A percentile compares a stretch with the other conserved stretches of the same genome.
Conservation (phyloP, 768 basidiomycete species). For the Rhizopogon sp. region DNA sequence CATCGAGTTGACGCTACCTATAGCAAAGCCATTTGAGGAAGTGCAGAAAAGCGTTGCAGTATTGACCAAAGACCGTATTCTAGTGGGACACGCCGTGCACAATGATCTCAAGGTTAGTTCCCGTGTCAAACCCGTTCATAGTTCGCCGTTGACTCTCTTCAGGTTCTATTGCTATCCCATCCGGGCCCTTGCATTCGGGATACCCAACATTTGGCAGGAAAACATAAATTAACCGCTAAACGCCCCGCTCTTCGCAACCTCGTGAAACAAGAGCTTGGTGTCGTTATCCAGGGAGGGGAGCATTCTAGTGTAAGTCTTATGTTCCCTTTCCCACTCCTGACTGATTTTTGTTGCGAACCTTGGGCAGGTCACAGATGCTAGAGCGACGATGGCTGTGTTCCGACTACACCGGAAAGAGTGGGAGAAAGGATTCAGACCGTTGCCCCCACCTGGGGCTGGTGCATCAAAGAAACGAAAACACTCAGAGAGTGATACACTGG, state of each 20-base stretch:
- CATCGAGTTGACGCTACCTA: neutral
- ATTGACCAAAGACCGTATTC: slow-evolving; percentile 68
- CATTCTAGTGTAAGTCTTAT: slow-evolving; percentile 74
- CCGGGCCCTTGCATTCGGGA: slow-evolving; percentile 61
- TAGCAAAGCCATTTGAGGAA: slow-evolving; percentile 74
- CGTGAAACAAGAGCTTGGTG: slow-evolving; percentile 70
- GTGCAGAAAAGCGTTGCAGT: slow-evolving; percentile 77
- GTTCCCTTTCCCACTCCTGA: neutral
- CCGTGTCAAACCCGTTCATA: neutral
- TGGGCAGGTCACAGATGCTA: slow-evolving; percentile 80
- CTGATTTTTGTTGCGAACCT: neutral
- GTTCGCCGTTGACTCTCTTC: neutral
- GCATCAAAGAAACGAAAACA: slow-evolving; percentile 14
- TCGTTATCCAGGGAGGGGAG: slow-evolving; percentile 83
- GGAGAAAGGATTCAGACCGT: slow-evolving; percentile 48
- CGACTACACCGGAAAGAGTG: slow-evolving; percentile 77
- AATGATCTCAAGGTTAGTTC: slow-evolving; percentile 74
- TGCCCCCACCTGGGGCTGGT: neutral
- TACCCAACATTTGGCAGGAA: slow-evolving; percentile 59
- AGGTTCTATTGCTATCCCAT: slow-evolving; percentile 72
- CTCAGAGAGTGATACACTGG: neutral
- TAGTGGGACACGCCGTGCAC: slow-evolving; percentile 88
- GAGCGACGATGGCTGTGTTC: slow-evolving; percentile 94
- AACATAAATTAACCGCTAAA: slow-evolving; percentile 55
- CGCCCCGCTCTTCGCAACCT: slow-evolving; percentile 76